Evolutionary conservation across 2,329 filamentous ascomycete species (phyloP).

Genomic region (Xylaria sp.): DNA sequence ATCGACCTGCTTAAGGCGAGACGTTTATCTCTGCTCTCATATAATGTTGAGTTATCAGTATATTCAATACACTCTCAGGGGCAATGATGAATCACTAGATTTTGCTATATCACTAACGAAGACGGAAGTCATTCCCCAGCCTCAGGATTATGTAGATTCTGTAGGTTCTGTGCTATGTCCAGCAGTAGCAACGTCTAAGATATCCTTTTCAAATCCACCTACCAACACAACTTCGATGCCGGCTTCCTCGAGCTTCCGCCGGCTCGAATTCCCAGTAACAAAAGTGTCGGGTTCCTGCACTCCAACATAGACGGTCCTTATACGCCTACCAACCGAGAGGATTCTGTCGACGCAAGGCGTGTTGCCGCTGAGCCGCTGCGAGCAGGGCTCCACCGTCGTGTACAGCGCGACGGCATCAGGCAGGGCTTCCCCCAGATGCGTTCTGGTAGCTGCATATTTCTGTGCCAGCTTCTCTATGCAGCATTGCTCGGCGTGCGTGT

Average conservation of each 20-base stretch:
- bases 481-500: slow-evolving; percentile 96
- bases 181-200: slow-evolving; percentile 82
- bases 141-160: neutral
- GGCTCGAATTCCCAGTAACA: slow-evolving; percentile 82
- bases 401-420: slow-evolving; percentile 74
- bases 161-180: slow-evolving; percentile 68
- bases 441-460: slow-evolving; percentile 62
- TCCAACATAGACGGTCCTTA: slow-evolving; percentile 85
- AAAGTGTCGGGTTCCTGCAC: slow-evolving; percentile 92
- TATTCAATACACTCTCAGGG: too few species aligned
- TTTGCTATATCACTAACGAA: too few species aligned
- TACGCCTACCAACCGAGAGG: slow-evolving; percentile 67
- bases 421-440: slow-evolving; percentile 62
- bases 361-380: slow-evolving; percentile 78
- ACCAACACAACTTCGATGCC: slow-evolving; percentile 81
- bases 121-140: too few species aligned
- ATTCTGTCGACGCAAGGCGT: slow-evolving; percentile 83
- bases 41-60: too few species aligned
- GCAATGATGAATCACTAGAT: too few species aligned
- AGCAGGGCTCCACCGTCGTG: slow-evolving; percentile 93
- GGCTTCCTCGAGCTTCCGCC: slow-evolving; percentile 73
- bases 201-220: slow-evolving; percentile 80
- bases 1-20: too few species aligned
- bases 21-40: too few species aligned
- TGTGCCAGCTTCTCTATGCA: slow-evolving; percentile 80